A percentile compares a stretch with the other conserved stretches of the same genome.
phyloP scores from a whole-genome alignment of 306 rosid species.

The Calophaca sinica region DNA sequence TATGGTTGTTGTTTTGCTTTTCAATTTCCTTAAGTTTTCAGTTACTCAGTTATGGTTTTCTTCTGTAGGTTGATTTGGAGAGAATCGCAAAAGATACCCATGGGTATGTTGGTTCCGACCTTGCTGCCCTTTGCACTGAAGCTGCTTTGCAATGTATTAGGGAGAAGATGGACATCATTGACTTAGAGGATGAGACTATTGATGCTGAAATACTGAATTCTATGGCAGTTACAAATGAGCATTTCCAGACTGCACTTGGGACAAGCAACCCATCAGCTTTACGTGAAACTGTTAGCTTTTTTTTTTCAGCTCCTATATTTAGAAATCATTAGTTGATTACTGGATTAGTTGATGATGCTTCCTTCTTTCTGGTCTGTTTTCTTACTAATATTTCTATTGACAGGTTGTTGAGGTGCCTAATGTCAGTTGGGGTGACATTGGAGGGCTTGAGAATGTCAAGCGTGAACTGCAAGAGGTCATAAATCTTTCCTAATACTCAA shows the following conservation, averaged over 20 bases:
- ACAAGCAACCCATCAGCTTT: slow-evolving; percentile 78
- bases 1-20: slow-evolving; percentile 9
- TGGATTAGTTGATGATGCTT: neutral
- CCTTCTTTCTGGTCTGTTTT: neutral
- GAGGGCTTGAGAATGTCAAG: slow-evolving; percentile 72
- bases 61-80: slow-evolving; percentile 66
- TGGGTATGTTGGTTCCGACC: slow-evolving; percentile 79
- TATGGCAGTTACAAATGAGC: slow-evolving; percentile 73
- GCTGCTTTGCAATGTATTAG: slow-evolving; percentile 78
- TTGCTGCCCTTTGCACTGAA: slow-evolving; percentile 80
- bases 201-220: slow-evolving; percentile 73
- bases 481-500: slow-evolving; percentile 12
- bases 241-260: slow-evolving; percentile 78
- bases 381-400: slow-evolving; percentile 30
- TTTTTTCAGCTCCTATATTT: neutral
- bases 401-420: slow-evolving; percentile 72
- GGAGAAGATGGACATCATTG: slow-evolving; percentile 77
- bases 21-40: slow-evolving; percentile 4
- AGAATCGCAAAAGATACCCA: slow-evolving; percentile 68
- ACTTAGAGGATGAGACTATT: slow-evolving; percentile 72
- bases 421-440: slow-evolving; percentile 65
- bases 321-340: neutral
- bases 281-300: slow-evolving; percentile 67
- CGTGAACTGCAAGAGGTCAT: slow-evolving; percentile 66
- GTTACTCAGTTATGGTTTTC: neutral